Evolutionary conservation across 371 early-diverging fungal species (phyloP).

Genomic region (Apophysomyces variabilis): DNA sequence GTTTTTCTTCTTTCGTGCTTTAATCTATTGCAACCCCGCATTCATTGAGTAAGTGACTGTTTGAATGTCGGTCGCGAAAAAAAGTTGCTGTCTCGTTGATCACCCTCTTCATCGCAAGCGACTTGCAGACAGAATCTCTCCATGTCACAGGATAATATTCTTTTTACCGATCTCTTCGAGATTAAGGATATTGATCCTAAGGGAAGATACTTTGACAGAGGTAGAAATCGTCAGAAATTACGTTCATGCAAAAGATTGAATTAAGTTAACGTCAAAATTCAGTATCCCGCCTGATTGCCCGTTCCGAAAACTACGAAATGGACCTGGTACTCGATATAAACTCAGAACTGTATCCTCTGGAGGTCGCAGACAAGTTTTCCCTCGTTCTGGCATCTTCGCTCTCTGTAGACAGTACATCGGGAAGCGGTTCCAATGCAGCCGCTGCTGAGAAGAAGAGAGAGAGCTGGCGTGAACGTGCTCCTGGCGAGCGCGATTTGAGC

Average conservation of each 20-base stretch:
- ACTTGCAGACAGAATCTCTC: background rate
- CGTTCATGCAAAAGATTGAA: background rate
- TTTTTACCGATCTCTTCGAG: constrained; percentile 89
- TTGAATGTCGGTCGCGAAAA: background rate
- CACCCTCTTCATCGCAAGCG: too few species aligned
- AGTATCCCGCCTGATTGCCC: constrained; percentile 91
- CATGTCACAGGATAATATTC: constrained; percentile 56
- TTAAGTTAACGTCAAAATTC: constrained; percentile 3
- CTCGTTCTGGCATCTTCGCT: constrained; percentile 83
- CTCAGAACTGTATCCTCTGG: constrained; percentile 89
- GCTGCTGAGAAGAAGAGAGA: constrained; percentile 47
- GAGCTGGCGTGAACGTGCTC: constrained; percentile 68
- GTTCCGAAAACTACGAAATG: constrained; percentile 88
- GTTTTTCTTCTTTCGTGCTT: background rate
- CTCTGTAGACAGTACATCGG: constrained; percentile 35
- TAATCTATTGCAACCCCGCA: background rate
- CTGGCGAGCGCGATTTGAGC: constrained; percentile 76
- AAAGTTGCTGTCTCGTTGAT: background rate
- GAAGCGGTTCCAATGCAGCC: constrained; percentile 40
- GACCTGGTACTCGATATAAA: constrained; percentile 91
- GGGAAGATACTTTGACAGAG: constrained; percentile 94
- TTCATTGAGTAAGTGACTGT: background rate
- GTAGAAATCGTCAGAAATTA: constrained; percentile 36
- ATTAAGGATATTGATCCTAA: constrained; percentile 88
- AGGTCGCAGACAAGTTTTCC: constrained; percentile 82